Percentiles rank a stretch among this genome's conserved stretches.
Evolutionary conservation across 352 stramenopile species (phyloP).

Genomic region (Globisporangium alternatum): DNA sequence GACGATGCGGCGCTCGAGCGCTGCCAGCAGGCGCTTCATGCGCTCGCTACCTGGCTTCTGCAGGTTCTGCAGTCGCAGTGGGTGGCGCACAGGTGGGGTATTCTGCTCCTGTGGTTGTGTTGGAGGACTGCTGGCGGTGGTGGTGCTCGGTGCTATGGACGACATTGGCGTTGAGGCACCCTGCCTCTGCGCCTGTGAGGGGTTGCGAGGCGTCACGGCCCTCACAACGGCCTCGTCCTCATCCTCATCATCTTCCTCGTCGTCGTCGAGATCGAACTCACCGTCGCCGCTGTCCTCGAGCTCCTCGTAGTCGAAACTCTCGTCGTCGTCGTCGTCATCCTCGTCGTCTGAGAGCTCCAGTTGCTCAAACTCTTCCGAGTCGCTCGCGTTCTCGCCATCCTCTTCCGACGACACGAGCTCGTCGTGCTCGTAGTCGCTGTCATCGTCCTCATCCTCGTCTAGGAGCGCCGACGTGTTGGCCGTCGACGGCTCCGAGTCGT

Average conservation of each 20-base stretch:
- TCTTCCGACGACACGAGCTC: conserved; percentile 66
- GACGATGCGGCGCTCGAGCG: conserved; percentile 67
- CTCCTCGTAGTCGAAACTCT: conserved; percentile 25
- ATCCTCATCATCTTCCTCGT: neutral
- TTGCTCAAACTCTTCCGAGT: conserved; percentile 74
- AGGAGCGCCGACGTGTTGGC: conserved; percentile 10
- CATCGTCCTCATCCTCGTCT: conserved; percentile 53
- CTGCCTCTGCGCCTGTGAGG: neutral
- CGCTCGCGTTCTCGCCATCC: conserved; percentile 40
- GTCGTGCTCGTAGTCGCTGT: conserved; percentile 85
- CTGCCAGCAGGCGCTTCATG: conserved; percentile 52
- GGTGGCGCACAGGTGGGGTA: conserved; percentile 23
- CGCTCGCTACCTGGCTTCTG: conserved; percentile 38
- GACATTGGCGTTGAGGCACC: neutral
- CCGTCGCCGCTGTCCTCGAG: conserved; percentile 8
- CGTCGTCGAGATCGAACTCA: conserved; percentile 5
- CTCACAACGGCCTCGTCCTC: neutral
- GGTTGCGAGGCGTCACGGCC: neutral
- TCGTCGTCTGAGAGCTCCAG: conserved; percentile 73
- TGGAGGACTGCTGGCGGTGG: too few species aligned
- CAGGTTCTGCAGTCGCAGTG: conserved; percentile 61
- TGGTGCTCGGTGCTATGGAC: neutral
- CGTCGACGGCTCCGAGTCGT: conserved; percentile 10
- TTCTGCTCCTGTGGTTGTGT: neutral
- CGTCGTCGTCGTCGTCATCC: conserved; percentile 21